Evolutionary conservation across 805 yeast species (phyloP).

Genomic region (Kazachstania taianensis): DNA sequence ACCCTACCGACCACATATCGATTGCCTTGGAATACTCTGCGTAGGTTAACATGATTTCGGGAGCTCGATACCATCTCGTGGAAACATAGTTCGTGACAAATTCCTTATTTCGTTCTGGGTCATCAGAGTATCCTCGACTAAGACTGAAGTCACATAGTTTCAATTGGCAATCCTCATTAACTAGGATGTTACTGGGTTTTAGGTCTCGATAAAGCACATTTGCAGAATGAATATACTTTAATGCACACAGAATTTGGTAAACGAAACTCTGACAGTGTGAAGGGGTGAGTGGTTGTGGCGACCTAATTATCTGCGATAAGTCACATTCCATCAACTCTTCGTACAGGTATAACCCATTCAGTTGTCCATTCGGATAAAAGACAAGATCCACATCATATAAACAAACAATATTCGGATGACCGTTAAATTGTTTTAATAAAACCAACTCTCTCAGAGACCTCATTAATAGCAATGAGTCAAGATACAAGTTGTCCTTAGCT

Average conservation of each 20-base stretch:
- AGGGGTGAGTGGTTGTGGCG: slow-evolving; percentile 86
- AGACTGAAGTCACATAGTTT: slow-evolving; percentile 96
- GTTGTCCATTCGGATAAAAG: slow-evolving; percentile 47
- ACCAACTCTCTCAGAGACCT: slow-evolving; percentile 85
- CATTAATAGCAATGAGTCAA: slow-evolving; percentile 71
- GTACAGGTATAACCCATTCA: slow-evolving; percentile 84
- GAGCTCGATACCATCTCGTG: slow-evolving; percentile 97
- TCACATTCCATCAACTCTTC: slow-evolving; percentile 98
- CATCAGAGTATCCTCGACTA: slow-evolving; percentile 79
- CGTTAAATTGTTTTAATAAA: slow-evolving; percentile 81
- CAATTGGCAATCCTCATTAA: slow-evolving; percentile 92
- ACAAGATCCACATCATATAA: slow-evolving; percentile 88
- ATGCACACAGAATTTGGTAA: slow-evolving; percentile 85
- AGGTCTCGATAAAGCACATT: slow-evolving; percentile 88
- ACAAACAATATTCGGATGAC: slow-evolving; percentile 92
- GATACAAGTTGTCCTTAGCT: slow-evolving; percentile 83
- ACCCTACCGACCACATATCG: slow-evolving; percentile 96
- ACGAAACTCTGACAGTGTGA: slow-evolving; percentile 88
- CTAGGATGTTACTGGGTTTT: slow-evolving; percentile 86
- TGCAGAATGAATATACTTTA: slow-evolving; percentile 81
- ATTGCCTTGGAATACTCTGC: slow-evolving; percentile 92
- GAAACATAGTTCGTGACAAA: slow-evolving; percentile 95
- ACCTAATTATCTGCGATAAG: slow-evolving; percentile 89
- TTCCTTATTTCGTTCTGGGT: slow-evolving; percentile 76
- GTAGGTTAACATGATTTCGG: slow-evolving; percentile 90